Evolutionary conservation across 495 filamentous ascomycete species (phyloP).

Genomic region (Tuber aestivum): DNA sequence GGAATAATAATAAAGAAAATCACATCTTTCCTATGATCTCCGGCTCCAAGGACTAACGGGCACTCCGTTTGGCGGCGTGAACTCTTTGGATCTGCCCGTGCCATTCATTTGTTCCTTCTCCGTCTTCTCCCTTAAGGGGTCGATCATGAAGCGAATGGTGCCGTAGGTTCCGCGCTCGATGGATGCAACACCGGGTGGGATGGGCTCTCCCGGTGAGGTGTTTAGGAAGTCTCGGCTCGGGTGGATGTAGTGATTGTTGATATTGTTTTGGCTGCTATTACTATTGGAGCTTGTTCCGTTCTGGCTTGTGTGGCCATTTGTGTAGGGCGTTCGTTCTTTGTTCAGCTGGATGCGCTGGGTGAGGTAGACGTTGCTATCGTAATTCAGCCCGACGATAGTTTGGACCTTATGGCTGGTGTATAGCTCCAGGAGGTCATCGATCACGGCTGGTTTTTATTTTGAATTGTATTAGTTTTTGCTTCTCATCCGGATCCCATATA

Average conservation of each 20-base stretch:
- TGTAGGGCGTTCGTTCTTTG: conserved; percentile 53
- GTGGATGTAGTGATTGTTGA: conserved; percentile 35
- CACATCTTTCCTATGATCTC: conserved; percentile 3
- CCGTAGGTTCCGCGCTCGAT: conserved; percentile 58
- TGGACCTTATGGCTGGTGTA: conserved; percentile 62
- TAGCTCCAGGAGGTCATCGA: conserved; percentile 38
- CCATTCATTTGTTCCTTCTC: conserved; percentile 61
- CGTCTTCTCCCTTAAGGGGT: conserved; percentile 63
- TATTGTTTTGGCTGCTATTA: conserved; percentile 40
- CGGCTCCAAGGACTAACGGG: conserved; percentile 22
- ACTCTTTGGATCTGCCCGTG: conserved; percentile 10
- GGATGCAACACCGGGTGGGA: conserved; percentile 45
- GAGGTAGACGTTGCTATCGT: conserved; percentile 69
- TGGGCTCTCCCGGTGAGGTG: conserved; percentile 47
- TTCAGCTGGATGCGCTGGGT: conserved; percentile 80
- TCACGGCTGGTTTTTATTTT: conserved; percentile 27
- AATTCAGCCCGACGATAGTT: conserved; percentile 65
- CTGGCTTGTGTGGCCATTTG: conserved; percentile 44
- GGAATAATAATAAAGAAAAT: background rate
- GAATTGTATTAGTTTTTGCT: background rate
- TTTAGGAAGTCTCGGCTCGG: conserved; percentile 47
- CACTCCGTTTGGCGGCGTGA: conserved; percentile 4
- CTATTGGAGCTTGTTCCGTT: conserved; percentile 42
- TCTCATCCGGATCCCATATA: background rate
- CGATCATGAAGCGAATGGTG: conserved; percentile 86